Percentiles rank a stretch among this genome's conserved stretches.
Conservation (phyloP, 1,284 basidiomycete species). For the Cutaneotrichosporon sp. region DNA sequence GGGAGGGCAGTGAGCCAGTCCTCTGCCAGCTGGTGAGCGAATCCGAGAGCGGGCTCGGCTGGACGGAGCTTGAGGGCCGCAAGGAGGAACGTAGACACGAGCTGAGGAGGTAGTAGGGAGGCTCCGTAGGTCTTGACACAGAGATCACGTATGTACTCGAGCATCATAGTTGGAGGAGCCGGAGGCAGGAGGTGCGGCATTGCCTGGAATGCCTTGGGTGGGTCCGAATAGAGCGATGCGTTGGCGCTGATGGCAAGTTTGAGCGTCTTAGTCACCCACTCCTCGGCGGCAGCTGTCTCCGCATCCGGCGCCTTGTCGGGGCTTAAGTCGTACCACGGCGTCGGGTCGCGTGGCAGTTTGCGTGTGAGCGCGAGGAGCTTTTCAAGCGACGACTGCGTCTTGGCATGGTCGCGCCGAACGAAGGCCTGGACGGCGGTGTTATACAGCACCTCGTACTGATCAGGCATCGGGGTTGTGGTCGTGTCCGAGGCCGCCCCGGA, state of each 20-base stretch:
- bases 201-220: constrained; percentile 19
- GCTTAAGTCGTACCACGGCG: constrained; percentile 19
- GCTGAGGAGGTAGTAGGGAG: constrained; percentile 29
- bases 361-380: constrained; percentile 24
- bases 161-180: constrained; percentile 23
- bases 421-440: constrained; percentile 46
- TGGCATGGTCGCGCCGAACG: constrained; percentile 42
- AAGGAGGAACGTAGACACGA: constrained; percentile 39
- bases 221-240: constrained; percentile 39
- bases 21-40: constrained; percentile 34
- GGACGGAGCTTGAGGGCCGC: constrained; percentile 40
- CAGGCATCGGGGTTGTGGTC: constrained; percentile 7
- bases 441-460: constrained; percentile 37
- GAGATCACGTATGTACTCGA: constrained; percentile 23
- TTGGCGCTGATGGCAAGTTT: constrained; percentile 38
- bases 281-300: constrained; percentile 9
- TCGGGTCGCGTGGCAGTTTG: constrained; percentile 9
- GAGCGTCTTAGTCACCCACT: constrained; percentile 40
- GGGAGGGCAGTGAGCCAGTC: constrained; percentile 36
- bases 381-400: constrained; percentile 33
- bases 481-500: background rate
- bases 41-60: constrained; percentile 21
- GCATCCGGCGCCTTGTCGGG: background rate
- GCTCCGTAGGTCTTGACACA: constrained; percentile 21
- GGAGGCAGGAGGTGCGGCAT: constrained; percentile 27